Percentiles rank a stretch among this genome's conserved stretches.
Evolutionary conservation across 2,329 filamentous ascomycete species (phyloP).

Genomic region (Arthroderma sp.): DNA sequence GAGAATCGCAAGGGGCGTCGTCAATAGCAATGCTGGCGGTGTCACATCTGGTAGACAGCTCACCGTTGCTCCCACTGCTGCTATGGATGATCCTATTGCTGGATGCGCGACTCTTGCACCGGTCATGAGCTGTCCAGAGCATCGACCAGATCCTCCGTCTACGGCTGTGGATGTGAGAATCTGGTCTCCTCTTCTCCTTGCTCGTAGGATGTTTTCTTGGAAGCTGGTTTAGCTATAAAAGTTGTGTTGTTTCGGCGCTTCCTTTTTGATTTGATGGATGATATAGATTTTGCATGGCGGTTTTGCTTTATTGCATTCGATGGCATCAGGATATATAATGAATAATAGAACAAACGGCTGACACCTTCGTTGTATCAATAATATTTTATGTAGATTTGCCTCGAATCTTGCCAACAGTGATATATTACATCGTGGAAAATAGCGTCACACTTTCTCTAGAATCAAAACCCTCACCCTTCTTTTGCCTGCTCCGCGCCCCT

Average conservation of each 20-base stretch:
- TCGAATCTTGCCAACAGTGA: no score
- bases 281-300: neutral
- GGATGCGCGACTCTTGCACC: neutral
- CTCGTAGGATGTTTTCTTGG: constrained; percentile 23
- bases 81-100: neutral
- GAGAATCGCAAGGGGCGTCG: constrained; percentile 12
- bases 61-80: neutral
- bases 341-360: neutral
- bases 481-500: constrained; percentile 67
- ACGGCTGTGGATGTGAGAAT: constrained; percentile 1
- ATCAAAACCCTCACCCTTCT: constrained; percentile 46
- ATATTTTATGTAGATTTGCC: no score
- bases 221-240: neutral
- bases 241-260: neutral
- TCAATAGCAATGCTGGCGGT: neutral
- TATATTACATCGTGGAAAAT: neutral
- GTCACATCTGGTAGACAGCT: neutral
- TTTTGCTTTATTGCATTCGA: neutral
- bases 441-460: constrained; percentile 19
- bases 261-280: neutral
- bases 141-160: neutral
- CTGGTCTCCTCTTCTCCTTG: constrained; percentile 22
- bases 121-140: neutral
- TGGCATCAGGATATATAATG: neutral
- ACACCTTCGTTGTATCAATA: neutral